Base-by-base conservation (phyloP, 2,329 filamentous ascomycete genomes). In the Aureobasidium namibiae region DNA sequence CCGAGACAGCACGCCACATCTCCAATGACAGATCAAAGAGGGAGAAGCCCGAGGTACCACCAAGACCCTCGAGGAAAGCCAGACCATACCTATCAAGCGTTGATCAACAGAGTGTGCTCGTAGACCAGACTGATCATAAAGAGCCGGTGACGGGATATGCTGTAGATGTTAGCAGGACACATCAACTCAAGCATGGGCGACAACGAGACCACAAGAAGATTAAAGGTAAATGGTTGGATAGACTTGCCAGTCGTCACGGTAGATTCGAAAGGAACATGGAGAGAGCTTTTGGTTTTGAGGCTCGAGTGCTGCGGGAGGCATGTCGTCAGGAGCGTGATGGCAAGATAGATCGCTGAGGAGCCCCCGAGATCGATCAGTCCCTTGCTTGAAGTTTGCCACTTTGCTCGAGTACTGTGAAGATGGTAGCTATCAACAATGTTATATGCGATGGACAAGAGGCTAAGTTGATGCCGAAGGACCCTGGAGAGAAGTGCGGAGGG, bases 401-500 rank as follows among this genome's bases (percentile, higher is more conserved):
- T n/a, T n/a, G n/a, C n/a, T n/a, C n/a, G n/a, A n/a, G n/a, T n/a
- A n/a, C n/a, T n/a, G 38, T 41, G 4, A 41, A 41, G 10, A 9
- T 21, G 38, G n/a, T n/a, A 41, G 8, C 2, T 18, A n/a, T 18
- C 26, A 7, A 39, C 7, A 39, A 7, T 41, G 18, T 11, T n/a
- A n/a, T 29, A 29, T 4, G 3, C 14, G 34, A 36, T 16, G 6
- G 9, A 36, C 34, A 44, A 13, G 23, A 42, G 13, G 18, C 21
- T 8, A 18, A 45, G 31, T 16, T 31, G 8, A 10, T n/a, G 2
- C 16, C 44, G 6, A 24, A 24, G n/a, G n/a, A 24, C 13, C 14
- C 34, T 2, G 49, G 49, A 41, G 49, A 53, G 49, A 53, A 53
- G 49, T 53, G 49, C 49, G 49, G 49, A 53, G 49, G 46, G 31